Base-by-base conservation (phyloP, 441 rosid species). In the Eutrema salsugineum region DNA sequence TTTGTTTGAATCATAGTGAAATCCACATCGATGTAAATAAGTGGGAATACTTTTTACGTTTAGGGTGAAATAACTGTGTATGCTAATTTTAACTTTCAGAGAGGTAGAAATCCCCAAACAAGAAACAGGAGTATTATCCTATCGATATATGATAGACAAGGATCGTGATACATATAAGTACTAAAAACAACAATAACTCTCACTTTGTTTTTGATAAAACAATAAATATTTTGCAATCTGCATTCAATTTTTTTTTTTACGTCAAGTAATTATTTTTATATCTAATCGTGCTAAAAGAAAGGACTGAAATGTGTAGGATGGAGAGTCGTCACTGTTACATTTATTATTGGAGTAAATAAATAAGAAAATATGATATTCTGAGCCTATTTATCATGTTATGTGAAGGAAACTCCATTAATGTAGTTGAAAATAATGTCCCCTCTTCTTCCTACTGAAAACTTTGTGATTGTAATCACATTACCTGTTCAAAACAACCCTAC, bases 331-430 rank as follows among this genome's bases (percentile, higher is more conserved):
- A 53, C 67, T 50, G 17, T 68, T 67, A 68, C 78, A 68, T 68
- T 75, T 68, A 75, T 75, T 68, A 75, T 44, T 61, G 30, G 64
- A 19, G 51, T 68, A 49, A 67, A 24, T 51, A 74, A 61, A 75
- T 68, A 60, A 36, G 51, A 35, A 56, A 68, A 61, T 75, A 68
- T 74, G 78, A 53, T 24, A 53, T 35, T 60, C 27, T 61, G 73
- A 75, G 63, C 63, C 9, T 22, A 60, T 61, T 61, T 75, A 68
- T 61, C 44, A 36, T 74, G 57, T 43, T 74, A 50, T 50, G 42
- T 61, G 33, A 75, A 27, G 46, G 64, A 61, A 51, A 60, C 61
- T 59, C 54, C 44, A 58, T 58, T n/a, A 66, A 66, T 58, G 55
- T 49, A 19, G 62, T 30, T 66, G 78, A 42, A 74, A 50, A 67